Conservation (phyloP, 2,329 filamentous ascomycete species). For the Monosporascus sp. region DNA sequence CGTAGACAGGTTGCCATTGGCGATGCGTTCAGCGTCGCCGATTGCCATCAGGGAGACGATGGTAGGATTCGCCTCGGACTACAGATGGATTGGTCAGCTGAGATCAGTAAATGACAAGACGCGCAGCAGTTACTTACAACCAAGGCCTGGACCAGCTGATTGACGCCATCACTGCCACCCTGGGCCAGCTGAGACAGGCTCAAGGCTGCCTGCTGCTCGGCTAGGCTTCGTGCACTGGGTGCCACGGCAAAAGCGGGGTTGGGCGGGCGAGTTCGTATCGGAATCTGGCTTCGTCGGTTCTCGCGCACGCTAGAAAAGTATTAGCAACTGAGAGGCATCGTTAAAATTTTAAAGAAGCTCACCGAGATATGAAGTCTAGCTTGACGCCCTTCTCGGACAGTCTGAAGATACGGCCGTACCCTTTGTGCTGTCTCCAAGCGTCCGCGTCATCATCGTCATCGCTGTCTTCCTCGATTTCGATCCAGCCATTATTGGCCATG, state of each 20-base stretch:
- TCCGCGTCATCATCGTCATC: conserved; percentile 46
- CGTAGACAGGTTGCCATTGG: conserved; percentile 32
- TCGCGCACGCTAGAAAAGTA: conserved; percentile 23
- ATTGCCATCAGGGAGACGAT: conserved; percentile 46
- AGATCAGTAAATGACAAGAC: neutral
- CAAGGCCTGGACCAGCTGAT: conserved; percentile 53
- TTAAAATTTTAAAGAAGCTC: conserved; percentile 23
- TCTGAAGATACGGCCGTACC: conserved; percentile 61
- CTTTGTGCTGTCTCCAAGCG: conserved; percentile 52
- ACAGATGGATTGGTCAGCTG: conserved; percentile 5
- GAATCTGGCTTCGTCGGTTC: conserved; percentile 22
- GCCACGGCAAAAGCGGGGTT: conserved; percentile 21
- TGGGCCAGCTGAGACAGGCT: conserved; percentile 55
- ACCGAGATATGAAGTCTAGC: conserved; percentile 67
- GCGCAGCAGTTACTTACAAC: conserved; percentile 47
- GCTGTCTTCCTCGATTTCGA: conserved; percentile 61
- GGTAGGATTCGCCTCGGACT: conserved; percentile 40
- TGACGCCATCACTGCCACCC: conserved; percentile 43
- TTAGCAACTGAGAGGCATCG: conserved; percentile 6
- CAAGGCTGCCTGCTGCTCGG: conserved; percentile 62
- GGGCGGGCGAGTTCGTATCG: conserved; percentile 3
- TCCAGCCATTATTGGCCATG: conserved; percentile 63
- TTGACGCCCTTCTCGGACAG: conserved; percentile 61
- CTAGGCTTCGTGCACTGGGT: conserved; percentile 42
- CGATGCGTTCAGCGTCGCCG: conserved; percentile 39